Evolutionary conservation across 1,139 yeast genomes (phyloP).

Genomic region (Geotrichum histeridarum): DNA sequence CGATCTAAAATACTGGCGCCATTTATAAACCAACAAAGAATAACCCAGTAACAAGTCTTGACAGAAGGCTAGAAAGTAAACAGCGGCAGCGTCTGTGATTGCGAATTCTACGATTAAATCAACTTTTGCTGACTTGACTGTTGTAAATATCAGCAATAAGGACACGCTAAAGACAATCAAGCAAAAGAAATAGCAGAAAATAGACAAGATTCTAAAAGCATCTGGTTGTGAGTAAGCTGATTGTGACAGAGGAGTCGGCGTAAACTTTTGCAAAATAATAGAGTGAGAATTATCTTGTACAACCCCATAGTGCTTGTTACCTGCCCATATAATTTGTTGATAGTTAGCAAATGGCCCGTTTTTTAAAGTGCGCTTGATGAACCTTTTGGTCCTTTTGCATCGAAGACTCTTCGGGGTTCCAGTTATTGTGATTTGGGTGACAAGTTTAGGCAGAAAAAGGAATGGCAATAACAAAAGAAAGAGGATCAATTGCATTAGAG

Average conservation of each 20-base stretch:
- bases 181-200: slow-evolving; percentile 21
- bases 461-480: slow-evolving; percentile 24
- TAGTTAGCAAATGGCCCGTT: slow-evolving; percentile 11
- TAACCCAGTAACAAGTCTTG: slow-evolving; percentile 22
- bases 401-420: neutral
- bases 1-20: neutral
- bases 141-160: slow-evolving; percentile 20
- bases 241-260: slow-evolving; percentile 21
- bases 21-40: slow-evolving; percentile 6
- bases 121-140: slow-evolving; percentile 20
- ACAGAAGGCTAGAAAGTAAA: slow-evolving; percentile 23
- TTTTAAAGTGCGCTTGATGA: neutral
- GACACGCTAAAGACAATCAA: slow-evolving; percentile 20
- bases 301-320: slow-evolving; percentile 5
- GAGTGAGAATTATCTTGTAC: neutral
- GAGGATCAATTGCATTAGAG: slow-evolving; percentile 24
- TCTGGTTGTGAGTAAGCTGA: slow-evolving; percentile 21
- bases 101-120: slow-evolving; percentile 26
- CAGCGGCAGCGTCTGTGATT: slow-evolving; percentile 26
- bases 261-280: slow-evolving; percentile 18
- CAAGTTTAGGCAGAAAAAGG: slow-evolving; percentile 21
- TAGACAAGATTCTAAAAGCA: slow-evolving; percentile 21
- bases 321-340: slow-evolving; percentile 5
- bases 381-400: neutral
- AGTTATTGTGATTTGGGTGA: slow-evolving; percentile 1